phyloP scores from a whole-genome alignment of 148 eudicot species.

The Rheum nobile region DNA sequence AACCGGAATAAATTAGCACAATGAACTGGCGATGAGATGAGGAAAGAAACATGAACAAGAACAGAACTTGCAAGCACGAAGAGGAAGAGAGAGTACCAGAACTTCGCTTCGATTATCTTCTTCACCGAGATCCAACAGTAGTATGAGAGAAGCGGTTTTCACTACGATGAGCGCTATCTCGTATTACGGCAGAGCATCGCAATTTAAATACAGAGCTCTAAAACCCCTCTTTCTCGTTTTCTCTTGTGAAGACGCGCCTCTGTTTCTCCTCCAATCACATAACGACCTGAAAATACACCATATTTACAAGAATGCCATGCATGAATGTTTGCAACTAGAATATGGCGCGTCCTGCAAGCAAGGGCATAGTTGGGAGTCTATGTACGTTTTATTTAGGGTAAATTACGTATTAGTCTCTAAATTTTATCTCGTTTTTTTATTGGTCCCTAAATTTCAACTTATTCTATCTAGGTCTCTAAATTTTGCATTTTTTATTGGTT shows the following conservation, averaged over 20 bases:
- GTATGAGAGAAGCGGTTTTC: background rate
- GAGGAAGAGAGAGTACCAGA: background rate
- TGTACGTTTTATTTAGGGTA: too few relatives aligned
- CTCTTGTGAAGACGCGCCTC: background rate
- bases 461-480: too few relatives aligned
- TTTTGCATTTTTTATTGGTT: too few relatives aligned
- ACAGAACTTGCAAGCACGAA: background rate
- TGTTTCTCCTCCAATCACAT: background rate
- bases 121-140: background rate
- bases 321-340: background rate
- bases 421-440: too few relatives aligned
- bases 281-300: background rate
- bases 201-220: background rate
- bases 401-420: too few relatives aligned
- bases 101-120: background rate
- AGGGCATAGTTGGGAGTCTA: background rate
- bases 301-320: background rate
- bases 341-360: background rate
- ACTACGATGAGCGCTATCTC: background rate
- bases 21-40: background rate
- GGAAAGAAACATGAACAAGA: background rate
- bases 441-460: too few relatives aligned
- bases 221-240: background rate
- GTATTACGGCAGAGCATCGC: background rate
- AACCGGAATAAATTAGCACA: too few relatives aligned